Conservation (phyloP, 495 filamentous ascomycete species). For the Lasiosphaeris hirsuta region DNA sequence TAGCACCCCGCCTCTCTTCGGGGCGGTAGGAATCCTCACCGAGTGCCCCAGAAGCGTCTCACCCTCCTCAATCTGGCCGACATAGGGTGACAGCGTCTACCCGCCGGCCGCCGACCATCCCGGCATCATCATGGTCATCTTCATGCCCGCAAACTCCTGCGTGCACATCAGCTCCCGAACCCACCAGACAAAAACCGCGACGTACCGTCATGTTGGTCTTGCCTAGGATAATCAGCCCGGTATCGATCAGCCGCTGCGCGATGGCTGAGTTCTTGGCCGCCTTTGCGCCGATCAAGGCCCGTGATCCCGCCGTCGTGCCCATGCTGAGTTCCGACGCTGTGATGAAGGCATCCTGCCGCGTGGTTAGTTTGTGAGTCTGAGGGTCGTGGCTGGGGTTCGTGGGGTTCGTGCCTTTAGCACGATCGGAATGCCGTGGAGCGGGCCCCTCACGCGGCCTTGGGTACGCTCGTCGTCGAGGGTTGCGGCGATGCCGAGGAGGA, state of each 20-base stretch:
- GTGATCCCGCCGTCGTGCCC: slow-evolving; percentile 40
- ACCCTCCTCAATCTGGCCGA: slow-evolving; percentile 27
- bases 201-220: slow-evolving; percentile 41
- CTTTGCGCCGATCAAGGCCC: slow-evolving; percentile 15
- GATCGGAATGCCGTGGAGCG: slow-evolving; percentile 47
- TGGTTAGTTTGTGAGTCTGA: not conserved
- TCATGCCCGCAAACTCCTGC: slow-evolving; percentile 32
- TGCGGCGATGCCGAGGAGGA: slow-evolving; percentile 38
- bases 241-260: slow-evolving; percentile 31
- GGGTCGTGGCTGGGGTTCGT: not conserved
- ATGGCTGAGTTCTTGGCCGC: slow-evolving; percentile 11
- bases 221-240: slow-evolving; percentile 46
- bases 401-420: slow-evolving; percentile 11
- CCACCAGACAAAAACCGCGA: not conserved
- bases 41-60: slow-evolving; percentile 32
- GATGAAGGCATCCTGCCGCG: slow-evolving; percentile 33
- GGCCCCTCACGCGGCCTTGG: slow-evolving; percentile 50
- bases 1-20: not conserved
- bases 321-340: slow-evolving; percentile 39
- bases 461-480: slow-evolving; percentile 55
- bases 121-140: slow-evolving; percentile 29
- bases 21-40: not conserved
- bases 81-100: slow-evolving; percentile 45
- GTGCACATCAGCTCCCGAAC: not conserved
- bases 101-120: slow-evolving; percentile 45